These are phyloP conservation scores for Apiospora marii DNA, from an alignment of 2,329 filamentous ascomycete genomes.

Conservation along the genomic window DNA sequence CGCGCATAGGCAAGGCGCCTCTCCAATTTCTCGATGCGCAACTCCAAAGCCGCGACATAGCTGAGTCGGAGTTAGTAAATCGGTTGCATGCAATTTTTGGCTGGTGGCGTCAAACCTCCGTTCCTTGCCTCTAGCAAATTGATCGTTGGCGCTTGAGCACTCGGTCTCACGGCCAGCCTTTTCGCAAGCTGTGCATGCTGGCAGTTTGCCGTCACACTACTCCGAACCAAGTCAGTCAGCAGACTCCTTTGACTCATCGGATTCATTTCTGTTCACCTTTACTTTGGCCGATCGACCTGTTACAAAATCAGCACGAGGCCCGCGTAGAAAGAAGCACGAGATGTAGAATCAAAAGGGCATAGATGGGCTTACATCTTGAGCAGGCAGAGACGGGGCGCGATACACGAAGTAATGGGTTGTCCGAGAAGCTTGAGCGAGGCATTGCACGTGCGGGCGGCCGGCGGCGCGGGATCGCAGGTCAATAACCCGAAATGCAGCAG, in stretches of 20 bases:
- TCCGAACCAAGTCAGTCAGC: not conserved
- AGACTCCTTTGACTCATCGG: not conserved
- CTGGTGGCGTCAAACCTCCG: conserved; percentile 65
- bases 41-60: conserved; percentile 95
- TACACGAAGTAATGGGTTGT: conserved; percentile 71
- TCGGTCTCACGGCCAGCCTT: conserved; percentile 85
- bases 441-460: conserved; percentile 34
- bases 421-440: conserved; percentile 51
- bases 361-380: conserved; percentile 67
- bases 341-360: conserved; percentile 24
- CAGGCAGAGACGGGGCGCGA: conserved; percentile 83
- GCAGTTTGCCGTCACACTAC: conserved; percentile 92
- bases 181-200: conserved; percentile 94
- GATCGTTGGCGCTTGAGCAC: conserved; percentile 93
- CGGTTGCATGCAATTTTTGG: conserved; percentile 7
- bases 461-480: not conserved
- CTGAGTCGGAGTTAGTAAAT: conserved; percentile 47
- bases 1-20: conserved; percentile 75
- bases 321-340: not conserved
- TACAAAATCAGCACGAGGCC: conserved; percentile 19
- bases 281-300: conserved; percentile 87
- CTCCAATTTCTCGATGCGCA: conserved; percentile 87
- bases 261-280: conserved; percentile 62
- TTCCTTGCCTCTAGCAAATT: conserved; percentile 95
- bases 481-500: not conserved